Percentiles rank a stretch among this genome's conserved stretches.
Conservation (phyloP, 345 rosid species). For the Gynandropsis gynandra region DNA sequence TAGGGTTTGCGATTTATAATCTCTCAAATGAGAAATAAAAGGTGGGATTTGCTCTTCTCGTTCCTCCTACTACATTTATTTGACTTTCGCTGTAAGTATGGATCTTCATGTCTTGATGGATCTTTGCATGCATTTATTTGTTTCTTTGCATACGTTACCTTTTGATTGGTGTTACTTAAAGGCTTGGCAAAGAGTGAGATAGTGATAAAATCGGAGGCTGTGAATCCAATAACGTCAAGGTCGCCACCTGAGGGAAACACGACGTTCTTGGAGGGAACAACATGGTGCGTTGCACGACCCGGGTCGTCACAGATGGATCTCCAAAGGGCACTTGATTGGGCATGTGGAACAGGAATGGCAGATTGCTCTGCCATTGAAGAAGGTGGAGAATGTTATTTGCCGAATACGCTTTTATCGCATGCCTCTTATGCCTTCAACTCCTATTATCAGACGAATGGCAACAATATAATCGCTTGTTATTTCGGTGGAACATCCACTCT, state of each 20-base stretch:
- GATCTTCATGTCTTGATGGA: no score
- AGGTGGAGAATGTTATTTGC: conserved; percentile 68
- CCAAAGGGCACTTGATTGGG: conserved; percentile 92
- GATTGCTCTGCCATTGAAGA: conserved; percentile 61
- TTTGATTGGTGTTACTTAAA: background rate
- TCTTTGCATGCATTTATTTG: no score
- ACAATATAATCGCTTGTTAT: conserved; percentile 75
- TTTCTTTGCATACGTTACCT: no score
- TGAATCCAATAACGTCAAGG: conserved; percentile 29
- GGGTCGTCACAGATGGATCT: conserved; percentile 66
- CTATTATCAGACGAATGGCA: conserved; percentile 72
- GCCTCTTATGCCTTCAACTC: conserved; percentile 87
- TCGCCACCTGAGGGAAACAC: conserved; percentile 88
- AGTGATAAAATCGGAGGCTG: conserved; percentile 40
- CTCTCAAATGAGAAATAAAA: no score
- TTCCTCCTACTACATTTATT: no score
- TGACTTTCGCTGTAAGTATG: no score
- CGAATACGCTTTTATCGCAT: conserved; percentile 65
- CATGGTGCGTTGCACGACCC: conserved; percentile 76
- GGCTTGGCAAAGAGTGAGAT: conserved; percentile 15
- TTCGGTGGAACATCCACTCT: conserved; percentile 73
- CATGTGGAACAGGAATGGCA: conserved; percentile 80
- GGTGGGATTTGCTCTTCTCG: no score
- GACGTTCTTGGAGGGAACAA: conserved; percentile 63
- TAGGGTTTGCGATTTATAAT: no score